Evolutionary conservation across 768 basidiomycete genomes (phyloP).

Genomic region (Suillus subalutaceus): DNA sequence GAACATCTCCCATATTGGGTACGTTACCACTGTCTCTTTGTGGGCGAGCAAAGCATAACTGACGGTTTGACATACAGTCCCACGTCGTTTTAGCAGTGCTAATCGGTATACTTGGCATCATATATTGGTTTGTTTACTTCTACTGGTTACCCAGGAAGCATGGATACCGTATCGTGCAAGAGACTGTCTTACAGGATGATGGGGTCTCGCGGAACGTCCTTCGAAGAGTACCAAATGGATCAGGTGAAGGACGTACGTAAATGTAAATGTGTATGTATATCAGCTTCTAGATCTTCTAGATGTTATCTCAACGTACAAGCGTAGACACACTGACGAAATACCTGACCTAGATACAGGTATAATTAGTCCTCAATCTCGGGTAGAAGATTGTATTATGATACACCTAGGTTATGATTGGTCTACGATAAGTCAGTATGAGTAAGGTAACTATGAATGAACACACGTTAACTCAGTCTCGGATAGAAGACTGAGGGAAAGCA

Average conservation of each 20-base stretch:
- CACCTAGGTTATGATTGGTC: too few species aligned
- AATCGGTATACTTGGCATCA: conserved; percentile 50
- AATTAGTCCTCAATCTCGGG: too few species aligned
- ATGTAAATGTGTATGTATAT: background rate
- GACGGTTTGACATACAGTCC: conserved; percentile 35
- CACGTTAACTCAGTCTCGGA: too few species aligned
- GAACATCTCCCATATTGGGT: conserved; percentile 71
- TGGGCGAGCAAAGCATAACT: background rate
- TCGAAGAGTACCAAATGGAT: conserved; percentile 34
- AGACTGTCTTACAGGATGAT: conserved; percentile 54
- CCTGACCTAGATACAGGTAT: too few species aligned
- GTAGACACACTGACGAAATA: background rate
- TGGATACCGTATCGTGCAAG: conserved; percentile 53
- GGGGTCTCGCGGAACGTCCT: conserved; percentile 61
- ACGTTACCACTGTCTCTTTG: conserved; percentile 25
- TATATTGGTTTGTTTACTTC: conserved; percentile 61
- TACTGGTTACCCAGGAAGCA: conserved; percentile 49
- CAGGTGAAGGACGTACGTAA: background rate
- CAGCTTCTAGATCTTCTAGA: background rate
- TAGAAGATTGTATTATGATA: too few species aligned
- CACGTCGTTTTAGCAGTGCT: conserved; percentile 52
- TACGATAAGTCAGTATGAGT: too few species aligned
- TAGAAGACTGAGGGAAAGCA: too few species aligned
- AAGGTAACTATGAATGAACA: too few species aligned
- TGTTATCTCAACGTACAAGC: background rate